phyloP scores from a whole-genome alignment of 305 asterid genomes.

The Fraxinus baroniana region DNA sequence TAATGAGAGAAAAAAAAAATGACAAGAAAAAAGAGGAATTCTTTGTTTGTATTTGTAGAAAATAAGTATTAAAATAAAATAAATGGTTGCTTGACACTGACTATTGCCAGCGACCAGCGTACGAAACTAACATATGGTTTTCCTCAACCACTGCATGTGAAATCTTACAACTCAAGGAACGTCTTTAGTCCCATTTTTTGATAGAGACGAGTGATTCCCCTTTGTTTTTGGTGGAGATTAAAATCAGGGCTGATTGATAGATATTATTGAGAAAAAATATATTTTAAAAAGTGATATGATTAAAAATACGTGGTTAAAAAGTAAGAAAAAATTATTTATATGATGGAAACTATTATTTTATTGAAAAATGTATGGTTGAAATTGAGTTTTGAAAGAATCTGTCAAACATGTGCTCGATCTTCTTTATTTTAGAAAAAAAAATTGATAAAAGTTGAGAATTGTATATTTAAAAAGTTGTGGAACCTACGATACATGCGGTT shows the following conservation, averaged over 20 bases:
- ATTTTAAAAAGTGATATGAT: too few species aligned
- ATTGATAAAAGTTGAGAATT: too few species aligned
- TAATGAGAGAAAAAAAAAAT: constrained; percentile 35
- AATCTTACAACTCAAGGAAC: constrained; percentile 38
- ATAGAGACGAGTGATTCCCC: background rate
- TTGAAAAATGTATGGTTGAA: too few species aligned
- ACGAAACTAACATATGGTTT: constrained; percentile 6
- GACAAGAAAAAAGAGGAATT: constrained; percentile 24
- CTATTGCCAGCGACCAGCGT: constrained; percentile 22
- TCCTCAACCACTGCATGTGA: constrained; percentile 23
- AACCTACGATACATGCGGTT: too few species aligned
- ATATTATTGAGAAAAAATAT: too few species aligned
- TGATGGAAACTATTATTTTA: too few species aligned
- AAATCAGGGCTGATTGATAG: background rate
- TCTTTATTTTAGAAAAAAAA: too few species aligned
- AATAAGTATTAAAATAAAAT: constrained; percentile 23
- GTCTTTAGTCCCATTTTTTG: background rate
- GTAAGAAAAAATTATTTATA: too few species aligned
- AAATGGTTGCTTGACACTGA: constrained; percentile 34
- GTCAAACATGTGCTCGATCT: too few species aligned
- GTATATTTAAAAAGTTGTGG: background rate
- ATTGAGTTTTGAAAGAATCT: too few species aligned
- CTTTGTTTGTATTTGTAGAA: constrained; percentile 29
- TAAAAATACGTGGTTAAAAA: too few species aligned
- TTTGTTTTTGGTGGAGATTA: background rate